A percentile compares a stretch with the other conserved stretches of the same genome.
Evolutionary conservation across 2,329 filamentous ascomycete species (phyloP).

Genomic region (Calonectria pauciramosa): DNA sequence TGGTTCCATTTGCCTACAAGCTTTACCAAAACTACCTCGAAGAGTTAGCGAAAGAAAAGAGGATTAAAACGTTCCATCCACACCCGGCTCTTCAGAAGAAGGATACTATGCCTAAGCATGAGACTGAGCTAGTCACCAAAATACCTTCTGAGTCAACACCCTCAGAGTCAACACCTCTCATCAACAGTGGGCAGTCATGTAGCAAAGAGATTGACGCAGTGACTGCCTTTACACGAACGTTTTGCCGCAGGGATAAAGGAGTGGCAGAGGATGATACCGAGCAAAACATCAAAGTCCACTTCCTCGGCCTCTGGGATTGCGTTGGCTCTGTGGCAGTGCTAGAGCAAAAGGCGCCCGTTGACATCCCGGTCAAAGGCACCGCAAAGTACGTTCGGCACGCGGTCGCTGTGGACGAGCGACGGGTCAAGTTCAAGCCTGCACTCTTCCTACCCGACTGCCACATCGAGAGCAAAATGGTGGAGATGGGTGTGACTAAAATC

Average conservation of each 20-base stretch:
- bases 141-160: background rate
- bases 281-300: background rate
- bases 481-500: too few relatives aligned
- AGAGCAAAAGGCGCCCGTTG: background rate
- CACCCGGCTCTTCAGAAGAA: background rate
- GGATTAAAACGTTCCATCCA: background rate
- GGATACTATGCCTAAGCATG: background rate
- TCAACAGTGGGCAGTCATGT: background rate
- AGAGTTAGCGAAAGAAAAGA: constrained; percentile 44
- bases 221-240: background rate
- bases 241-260: background rate
- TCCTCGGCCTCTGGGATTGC: background rate
- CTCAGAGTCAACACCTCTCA: background rate
- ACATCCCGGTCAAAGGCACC: background rate
- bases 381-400: background rate
- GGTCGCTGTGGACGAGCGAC: background rate
- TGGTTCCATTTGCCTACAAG: constrained; percentile 62
- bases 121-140: background rate
- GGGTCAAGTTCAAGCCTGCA: background rate
- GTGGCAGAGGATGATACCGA: background rate
- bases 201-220: background rate
- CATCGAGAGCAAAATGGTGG: background rate
- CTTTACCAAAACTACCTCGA: constrained; percentile 55
- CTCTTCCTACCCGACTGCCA: background rate
- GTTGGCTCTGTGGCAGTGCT: background rate